A percentile compares a stretch with the other conserved stretches of the same genome.
These are phyloP conservation scores for Trichocomaceae sp. DNA, from an alignment of 2,329 filamentous ascomycete genomes.

Conservation along the genomic window DNA sequence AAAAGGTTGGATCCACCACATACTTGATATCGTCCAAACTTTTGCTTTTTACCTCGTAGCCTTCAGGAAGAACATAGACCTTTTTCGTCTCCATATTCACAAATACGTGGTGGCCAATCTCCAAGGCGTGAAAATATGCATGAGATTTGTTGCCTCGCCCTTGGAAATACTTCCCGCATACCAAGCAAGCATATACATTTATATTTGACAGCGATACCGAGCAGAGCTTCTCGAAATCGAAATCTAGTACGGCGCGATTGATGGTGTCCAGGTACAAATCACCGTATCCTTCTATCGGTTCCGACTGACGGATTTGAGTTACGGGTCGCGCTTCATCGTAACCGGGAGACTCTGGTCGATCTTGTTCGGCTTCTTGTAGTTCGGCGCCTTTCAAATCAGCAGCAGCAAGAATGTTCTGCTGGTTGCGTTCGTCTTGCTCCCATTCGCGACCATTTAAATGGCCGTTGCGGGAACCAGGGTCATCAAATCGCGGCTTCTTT, in stretches of 20 bases:
- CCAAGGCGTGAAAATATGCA: slow-evolving; percentile 94
- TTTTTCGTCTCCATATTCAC: slow-evolving; percentile 75
- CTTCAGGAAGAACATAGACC: slow-evolving; percentile 65
- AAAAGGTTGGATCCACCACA: slow-evolving; percentile 85
- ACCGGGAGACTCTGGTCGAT: slow-evolving; percentile 24
- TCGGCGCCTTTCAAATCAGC: slow-evolving; percentile 61
- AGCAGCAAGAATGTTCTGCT: slow-evolving; percentile 47
- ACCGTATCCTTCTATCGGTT: slow-evolving; percentile 79
- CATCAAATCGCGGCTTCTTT: slow-evolving; percentile 40
- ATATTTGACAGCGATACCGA: slow-evolving; percentile 95
- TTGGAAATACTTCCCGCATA: slow-evolving; percentile 97
- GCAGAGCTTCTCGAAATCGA: slow-evolving; percentile 98
- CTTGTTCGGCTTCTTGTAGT: slow-evolving; percentile 27
- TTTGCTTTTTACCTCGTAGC: slow-evolving; percentile 92
- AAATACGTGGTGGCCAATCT: slow-evolving; percentile 93
- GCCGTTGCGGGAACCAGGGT: slow-evolving; percentile 25
- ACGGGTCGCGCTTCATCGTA: slow-evolving; percentile 34
- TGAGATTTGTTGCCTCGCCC: slow-evolving; percentile 89
- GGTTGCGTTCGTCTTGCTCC: slow-evolving; percentile 32
- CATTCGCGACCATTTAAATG: slow-evolving; percentile 26
- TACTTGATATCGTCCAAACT: slow-evolving; percentile 97
- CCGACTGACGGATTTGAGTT: slow-evolving; percentile 57
- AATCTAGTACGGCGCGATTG: slow-evolving; percentile 84
- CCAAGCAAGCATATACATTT: slow-evolving; percentile 95
- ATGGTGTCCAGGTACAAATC: slow-evolving; percentile 98